A percentile compares a stretch with the other conserved stretches of the same genome.
Evolutionary conservation across 2,329 filamentous ascomycete genomes (phyloP).

Genomic region (Sclerotinia glacialis): DNA sequence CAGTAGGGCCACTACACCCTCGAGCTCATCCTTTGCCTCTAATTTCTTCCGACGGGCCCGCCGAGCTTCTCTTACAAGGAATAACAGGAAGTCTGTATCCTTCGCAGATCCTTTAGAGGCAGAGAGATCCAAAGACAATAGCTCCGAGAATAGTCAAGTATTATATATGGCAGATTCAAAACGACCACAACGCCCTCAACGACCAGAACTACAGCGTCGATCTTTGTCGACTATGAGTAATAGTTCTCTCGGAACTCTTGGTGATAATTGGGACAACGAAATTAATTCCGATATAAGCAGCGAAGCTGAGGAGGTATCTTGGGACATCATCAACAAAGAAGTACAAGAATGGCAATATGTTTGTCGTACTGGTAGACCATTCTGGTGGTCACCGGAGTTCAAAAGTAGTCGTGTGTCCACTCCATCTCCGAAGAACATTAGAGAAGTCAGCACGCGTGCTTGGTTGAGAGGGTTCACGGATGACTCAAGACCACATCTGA

Average conservation of each 20-base stretch:
- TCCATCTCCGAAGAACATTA: slow-evolving; percentile 15
- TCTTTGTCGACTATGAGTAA: slow-evolving; percentile 36
- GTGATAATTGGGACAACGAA: slow-evolving; percentile 24
- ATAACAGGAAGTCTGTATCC: slow-evolving; percentile 15
- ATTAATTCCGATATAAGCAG: slow-evolving; percentile 15
- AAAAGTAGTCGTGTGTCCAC: slow-evolving; percentile 28
- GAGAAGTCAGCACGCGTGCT: slow-evolving; percentile 20
- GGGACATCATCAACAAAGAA: slow-evolving; percentile 36
- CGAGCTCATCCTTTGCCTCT: background rate
- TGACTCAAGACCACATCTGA: slow-evolving; percentile 21
- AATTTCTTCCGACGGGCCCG: slow-evolving; percentile 17
- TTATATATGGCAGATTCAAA: slow-evolving; percentile 29
- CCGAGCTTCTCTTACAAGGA: slow-evolving; percentile 18
- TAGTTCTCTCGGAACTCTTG: slow-evolving; percentile 21
- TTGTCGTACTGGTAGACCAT: slow-evolving; percentile 36
- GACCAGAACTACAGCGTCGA: slow-evolving; percentile 21
- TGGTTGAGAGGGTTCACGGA: slow-evolving; percentile 22
- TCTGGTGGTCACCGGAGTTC: slow-evolving; percentile 39
- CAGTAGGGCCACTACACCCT: background rate
- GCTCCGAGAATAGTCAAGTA: slow-evolving; percentile 32
- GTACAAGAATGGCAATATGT: slow-evolving; percentile 39
- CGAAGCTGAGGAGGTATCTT: slow-evolving; percentile 28
- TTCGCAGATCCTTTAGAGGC: slow-evolving; percentile 3
- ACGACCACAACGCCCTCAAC: slow-evolving; percentile 10
- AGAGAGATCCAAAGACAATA: slow-evolving; percentile 20